phyloP scores from a whole-genome alignment of 164 flowering plant species.

The Tetracentron sinense region DNA sequence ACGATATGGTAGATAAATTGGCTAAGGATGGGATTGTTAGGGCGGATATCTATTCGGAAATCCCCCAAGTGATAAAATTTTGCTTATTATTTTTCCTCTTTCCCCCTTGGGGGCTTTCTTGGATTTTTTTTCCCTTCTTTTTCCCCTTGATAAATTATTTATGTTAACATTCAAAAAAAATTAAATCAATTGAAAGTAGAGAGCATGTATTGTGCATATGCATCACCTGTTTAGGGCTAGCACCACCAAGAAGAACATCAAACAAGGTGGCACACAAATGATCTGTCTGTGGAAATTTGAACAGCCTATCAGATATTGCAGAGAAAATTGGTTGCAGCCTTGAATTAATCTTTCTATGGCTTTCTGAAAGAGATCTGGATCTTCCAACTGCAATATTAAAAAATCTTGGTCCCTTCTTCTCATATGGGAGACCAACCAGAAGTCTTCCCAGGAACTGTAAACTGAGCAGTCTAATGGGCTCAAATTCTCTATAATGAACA shows the following conservation, averaged over 20 bases:
- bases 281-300: constrained; percentile 80
- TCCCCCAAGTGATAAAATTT: too few species aligned
- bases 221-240: constrained; percentile 97
- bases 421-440: constrained; percentile 87
- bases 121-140: too few species aligned
- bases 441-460: constrained; percentile 93
- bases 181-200: too few species aligned
- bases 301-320: constrained; percentile 79
- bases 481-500: constrained; percentile 60
- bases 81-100: too few species aligned
- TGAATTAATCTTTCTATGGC: constrained; percentile 42
- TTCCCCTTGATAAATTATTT: too few species aligned
- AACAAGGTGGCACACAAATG: constrained; percentile 81
- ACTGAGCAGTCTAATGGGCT: constrained; percentile 86
- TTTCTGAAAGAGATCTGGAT: constrained; percentile 60
- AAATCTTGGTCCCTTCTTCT: constrained; percentile 84
- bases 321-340: constrained; percentile 64
- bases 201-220: too few species aligned
- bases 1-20: too few species aligned
- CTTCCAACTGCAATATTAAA: constrained; percentile 75
- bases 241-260: constrained; percentile 99
- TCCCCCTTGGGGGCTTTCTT: too few species aligned
- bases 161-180: too few species aligned
- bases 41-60: too few species aligned
- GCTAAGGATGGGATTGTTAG: too few species aligned